A percentile compares a stretch with the other conserved stretches of the same genome.
These are phyloP conservation scores for Coniochaeta sp. DNA, from an alignment of 2,329 filamentous ascomycete genomes.

Conservation along the genomic window DNA sequence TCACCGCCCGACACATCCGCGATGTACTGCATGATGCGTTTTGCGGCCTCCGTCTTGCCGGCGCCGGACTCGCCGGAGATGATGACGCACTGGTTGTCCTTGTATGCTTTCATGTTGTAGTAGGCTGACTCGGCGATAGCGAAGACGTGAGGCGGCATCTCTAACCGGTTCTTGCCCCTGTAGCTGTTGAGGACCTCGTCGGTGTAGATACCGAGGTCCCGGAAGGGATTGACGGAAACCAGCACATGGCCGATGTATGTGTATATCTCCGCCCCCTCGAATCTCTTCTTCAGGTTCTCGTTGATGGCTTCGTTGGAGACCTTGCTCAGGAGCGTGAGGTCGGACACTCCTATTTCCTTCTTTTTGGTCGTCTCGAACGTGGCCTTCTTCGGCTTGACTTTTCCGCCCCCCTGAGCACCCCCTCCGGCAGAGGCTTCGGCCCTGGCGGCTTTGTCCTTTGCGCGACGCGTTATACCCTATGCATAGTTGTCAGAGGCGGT, in stretches of 20 bases:
- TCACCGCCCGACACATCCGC: slow-evolving; percentile 86
- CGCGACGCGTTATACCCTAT: slow-evolving; percentile 41
- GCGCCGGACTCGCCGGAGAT: slow-evolving; percentile 98
- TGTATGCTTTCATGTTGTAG: slow-evolving; percentile 99
- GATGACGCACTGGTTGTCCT: slow-evolving; percentile 98
- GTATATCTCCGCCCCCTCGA: slow-evolving; percentile 96
- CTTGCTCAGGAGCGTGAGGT: slow-evolving; percentile 95
- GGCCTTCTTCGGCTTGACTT: slow-evolving; percentile 81
- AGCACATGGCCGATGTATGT: slow-evolving; percentile 99
- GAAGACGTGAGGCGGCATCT: slow-evolving; percentile 93
- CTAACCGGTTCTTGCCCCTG: slow-evolving; percentile 91
- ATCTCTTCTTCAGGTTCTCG: slow-evolving; percentile 96
- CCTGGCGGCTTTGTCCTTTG: slow-evolving; percentile 37
- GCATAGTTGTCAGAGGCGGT: slow-evolving; percentile 1
- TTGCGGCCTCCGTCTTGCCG: slow-evolving; percentile 96
- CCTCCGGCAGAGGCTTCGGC: slow-evolving; percentile 32
- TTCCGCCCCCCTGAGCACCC: slow-evolving; percentile 30
- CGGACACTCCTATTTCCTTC: slow-evolving; percentile 97
- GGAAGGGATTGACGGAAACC: slow-evolving; percentile 97
- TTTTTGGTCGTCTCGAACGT: slow-evolving; percentile 95
- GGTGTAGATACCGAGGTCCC: slow-evolving; percentile 96
- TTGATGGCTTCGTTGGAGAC: slow-evolving; percentile 99
- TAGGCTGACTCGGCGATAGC: slow-evolving; percentile 93
- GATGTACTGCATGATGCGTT: slow-evolving; percentile 99
- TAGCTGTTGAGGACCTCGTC: slow-evolving; percentile 90